phyloP scores from a whole-genome alignment of 352 stramenopile genomes.

The Phytopythium sindhum region DNA sequence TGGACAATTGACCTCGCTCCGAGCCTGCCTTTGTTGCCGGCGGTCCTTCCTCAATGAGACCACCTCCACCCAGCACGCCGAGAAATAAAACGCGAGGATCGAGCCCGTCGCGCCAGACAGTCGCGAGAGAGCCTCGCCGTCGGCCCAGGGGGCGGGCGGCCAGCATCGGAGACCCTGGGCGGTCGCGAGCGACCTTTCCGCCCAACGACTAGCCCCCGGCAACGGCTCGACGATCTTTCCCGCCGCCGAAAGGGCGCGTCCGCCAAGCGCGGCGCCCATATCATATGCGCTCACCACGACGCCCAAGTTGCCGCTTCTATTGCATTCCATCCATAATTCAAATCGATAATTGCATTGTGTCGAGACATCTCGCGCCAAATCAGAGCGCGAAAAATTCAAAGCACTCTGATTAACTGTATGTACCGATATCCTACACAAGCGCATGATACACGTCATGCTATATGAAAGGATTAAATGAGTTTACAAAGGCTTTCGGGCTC shows the following conservation, averaged over 20 bases:
- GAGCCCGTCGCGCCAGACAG: background rate
- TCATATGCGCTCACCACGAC: background rate
- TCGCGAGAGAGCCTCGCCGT: background rate
- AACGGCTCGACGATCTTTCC: slow-evolving; percentile 3
- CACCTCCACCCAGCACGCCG: background rate
- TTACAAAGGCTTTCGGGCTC: no score
- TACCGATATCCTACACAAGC: no score
- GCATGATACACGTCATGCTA: no score
- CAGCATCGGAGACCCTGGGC: background rate
- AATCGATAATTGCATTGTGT: no score
- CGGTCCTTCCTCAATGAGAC: background rate
- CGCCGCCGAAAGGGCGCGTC: background rate
- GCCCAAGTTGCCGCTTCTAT: no score
- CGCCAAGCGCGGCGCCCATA: background rate
- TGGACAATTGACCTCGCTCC: background rate
- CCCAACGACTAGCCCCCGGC: background rate
- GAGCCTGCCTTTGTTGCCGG: background rate
- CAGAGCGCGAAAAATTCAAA: no score
- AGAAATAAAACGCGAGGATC: background rate
- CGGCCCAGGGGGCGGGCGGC: background rate
- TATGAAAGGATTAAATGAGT: no score
- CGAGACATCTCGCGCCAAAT: no score
- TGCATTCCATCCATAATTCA: no score
- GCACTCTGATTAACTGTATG: no score
- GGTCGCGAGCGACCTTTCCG: background rate